phyloP scores from a whole-genome alignment of 345 rosid genomes.

The Combretum micranthum region DNA sequence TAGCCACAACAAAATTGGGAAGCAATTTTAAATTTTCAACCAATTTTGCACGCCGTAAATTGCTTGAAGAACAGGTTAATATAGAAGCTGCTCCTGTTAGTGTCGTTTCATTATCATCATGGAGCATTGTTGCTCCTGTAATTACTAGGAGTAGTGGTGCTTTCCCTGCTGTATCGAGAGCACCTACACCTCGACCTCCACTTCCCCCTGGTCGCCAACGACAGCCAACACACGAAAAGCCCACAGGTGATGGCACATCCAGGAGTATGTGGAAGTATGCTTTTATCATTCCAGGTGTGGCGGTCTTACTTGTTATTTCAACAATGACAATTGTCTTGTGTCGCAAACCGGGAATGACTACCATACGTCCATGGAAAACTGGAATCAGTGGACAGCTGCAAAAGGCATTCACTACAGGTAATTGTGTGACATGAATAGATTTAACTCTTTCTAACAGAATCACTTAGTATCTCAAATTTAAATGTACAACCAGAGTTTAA shows the following conservation, averaged over 20 bases:
- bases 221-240: not conserved
- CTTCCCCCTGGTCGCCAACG: conserved; percentile 1
- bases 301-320: conserved; percentile 21
- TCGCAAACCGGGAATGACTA: conserved; percentile 43
- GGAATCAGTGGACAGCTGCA: conserved; percentile 95
- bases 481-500: no score
- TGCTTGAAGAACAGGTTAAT: conserved; percentile 57
- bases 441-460: no score
- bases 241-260: no score
- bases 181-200: conserved; percentile 21
- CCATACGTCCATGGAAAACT: conserved; percentile 87
- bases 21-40: conserved; percentile 25
- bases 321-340: conserved; percentile 27
- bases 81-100: conserved; percentile 46
- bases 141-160: conserved; percentile 72
- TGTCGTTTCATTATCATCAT: conserved; percentile 22
- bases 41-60: conserved; percentile 46
- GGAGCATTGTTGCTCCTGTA: conserved; percentile 30
- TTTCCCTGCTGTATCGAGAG: conserved; percentile 64
- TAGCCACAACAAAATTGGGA: conserved; percentile 15
- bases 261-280: conserved; percentile 36
- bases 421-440: no score
- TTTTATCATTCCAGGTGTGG: conserved; percentile 25
- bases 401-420: conserved; percentile 86
- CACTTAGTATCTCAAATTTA: no score